A percentile compares a stretch with the other conserved stretches of the same genome.
These are phyloP conservation scores for Cladosporium oxysporum DNA, from an alignment of 2,329 filamentous ascomycete genomes.

Conservation along the genomic window DNA sequence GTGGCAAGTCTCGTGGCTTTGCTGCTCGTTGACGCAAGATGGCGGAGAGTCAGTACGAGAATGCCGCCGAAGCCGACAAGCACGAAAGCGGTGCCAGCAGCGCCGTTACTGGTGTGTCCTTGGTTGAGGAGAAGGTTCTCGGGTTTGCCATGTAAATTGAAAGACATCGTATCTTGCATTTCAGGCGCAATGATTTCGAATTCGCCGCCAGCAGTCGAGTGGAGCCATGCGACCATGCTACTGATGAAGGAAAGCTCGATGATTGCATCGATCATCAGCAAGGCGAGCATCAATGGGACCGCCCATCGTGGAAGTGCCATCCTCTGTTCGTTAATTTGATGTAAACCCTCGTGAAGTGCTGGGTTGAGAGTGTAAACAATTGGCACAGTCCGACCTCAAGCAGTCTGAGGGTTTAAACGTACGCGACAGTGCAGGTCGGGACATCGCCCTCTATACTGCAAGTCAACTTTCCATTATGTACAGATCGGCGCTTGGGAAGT, in stretches of 20 bases:
- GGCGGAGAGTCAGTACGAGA: conserved; percentile 29
- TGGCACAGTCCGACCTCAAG: not conserved
- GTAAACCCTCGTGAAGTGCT: too few species aligned
- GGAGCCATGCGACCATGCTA: conserved; percentile 35
- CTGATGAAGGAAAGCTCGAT: conserved; percentile 33
- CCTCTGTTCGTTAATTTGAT: not conserved
- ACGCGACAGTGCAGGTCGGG: not conserved
- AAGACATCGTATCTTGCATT: conserved; percentile 29
- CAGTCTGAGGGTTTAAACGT: not conserved
- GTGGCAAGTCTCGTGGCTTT: not conserved
- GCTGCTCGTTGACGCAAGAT: not conserved
- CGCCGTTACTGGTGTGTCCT: conserved; percentile 36
- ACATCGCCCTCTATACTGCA: not conserved
- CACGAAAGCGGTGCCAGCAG: conserved; percentile 35
- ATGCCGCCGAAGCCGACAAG: conserved; percentile 32
- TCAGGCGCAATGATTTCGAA: conserved; percentile 26
- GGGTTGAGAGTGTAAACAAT: not conserved
- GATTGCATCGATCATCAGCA: conserved; percentile 31
- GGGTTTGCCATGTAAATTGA: conserved; percentile 44
- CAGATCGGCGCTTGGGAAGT: not conserved
- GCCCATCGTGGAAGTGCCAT: conserved; percentile 12
- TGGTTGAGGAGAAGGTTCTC: conserved; percentile 37
- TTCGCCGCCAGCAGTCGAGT: conserved; percentile 28
- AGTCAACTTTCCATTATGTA: not conserved
- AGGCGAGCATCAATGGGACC: conserved; percentile 21